Base-by-base conservation (phyloP, 768 basidiomycete species). In the Xanthoconium purpureum region DNA sequence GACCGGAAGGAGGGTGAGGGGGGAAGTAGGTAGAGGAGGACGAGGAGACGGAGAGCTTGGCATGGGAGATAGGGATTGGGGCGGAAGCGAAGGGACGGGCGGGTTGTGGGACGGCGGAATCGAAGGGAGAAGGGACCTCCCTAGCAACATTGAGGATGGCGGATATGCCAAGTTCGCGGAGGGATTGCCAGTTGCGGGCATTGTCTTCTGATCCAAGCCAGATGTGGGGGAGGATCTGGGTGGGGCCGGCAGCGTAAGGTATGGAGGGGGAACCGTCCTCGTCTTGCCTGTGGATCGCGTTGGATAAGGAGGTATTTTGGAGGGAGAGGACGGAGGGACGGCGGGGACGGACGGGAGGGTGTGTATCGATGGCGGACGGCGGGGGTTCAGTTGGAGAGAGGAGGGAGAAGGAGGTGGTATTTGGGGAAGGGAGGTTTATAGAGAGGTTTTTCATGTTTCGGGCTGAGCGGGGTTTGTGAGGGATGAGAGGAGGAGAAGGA, bases 151-250 rank as follows among this genome's bases (percentile, higher is more conserved):
- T 95, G 71, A 96, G 81, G 20, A 96, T 82, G 44, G 88, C 84
- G 58, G 80, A 83, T 66, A 95, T 93, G 38, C 87, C 83, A 35
- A 85, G 81, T 50, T 88, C 81, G 24, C 83, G 66, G 55, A 95
- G 84, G 29, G 78, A 77, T 40, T 75, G 76, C 85, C 89, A 91
- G 72, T 95, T 89, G 55, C 85, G 83, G 43, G 89, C 92, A 63
- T 95, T 94, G 73, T 94, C 92, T 71, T 95, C 92, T 54, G 90
- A 90, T 60, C 94, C 94, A 11, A 96, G 83, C 87, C 88, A 96
- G 55, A 96, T 78, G 48, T 87, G 84, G 3, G 93, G 93, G 45
- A 95, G 78, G 65, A 97, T 78, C 72, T 95, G 87, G 14, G 88
- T 73, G 44, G 94, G 94, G 15, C 94, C 94, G 64, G 88, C 79